Percentiles rank a stretch among this genome's conserved stretches.
These are phyloP conservation scores for Solanum appendiculatum DNA, from an alignment of 257 asterid species.

Conservation along the genomic window DNA sequence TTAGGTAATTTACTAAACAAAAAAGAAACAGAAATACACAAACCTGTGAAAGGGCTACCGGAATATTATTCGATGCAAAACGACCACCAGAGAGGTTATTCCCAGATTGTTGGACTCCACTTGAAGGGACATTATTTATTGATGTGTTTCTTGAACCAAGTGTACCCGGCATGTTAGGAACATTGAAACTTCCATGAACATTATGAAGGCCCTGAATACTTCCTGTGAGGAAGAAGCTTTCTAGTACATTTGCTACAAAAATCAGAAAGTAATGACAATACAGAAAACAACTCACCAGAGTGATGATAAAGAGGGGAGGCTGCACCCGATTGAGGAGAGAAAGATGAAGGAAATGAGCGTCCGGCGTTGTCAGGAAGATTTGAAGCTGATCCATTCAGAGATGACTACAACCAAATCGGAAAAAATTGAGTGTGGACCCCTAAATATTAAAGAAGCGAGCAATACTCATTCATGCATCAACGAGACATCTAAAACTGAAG, in stretches of 20 bases:
- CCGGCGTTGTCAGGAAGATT: conserved; percentile 84
- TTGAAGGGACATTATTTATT: conserved; percentile 69
- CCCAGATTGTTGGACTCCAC: conserved; percentile 83
- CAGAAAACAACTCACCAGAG: conserved; percentile 47
- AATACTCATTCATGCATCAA: not conserved
- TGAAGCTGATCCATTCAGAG: conserved; percentile 75
- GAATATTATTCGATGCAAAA: conserved; percentile 79
- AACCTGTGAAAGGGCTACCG: conserved; percentile 87
- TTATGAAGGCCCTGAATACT: conserved; percentile 87
- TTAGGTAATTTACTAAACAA: not conserved
- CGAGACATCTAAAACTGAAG: not conserved
- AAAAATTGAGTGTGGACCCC: not conserved
- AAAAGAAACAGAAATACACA: not conserved
- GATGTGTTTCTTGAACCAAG: conserved; percentile 86
- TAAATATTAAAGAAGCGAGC: not conserved
- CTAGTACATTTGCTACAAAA: conserved; percentile 2
- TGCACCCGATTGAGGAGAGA: conserved; percentile 87
- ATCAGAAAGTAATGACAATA: not conserved
- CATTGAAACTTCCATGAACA: conserved; percentile 77
- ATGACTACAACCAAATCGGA: conserved; percentile 49
- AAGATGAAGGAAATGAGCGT: conserved; percentile 74
- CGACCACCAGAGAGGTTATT: conserved; percentile 79
- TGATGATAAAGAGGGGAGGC: conserved; percentile 87
- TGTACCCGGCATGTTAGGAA: conserved; percentile 77
- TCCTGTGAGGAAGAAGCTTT: conserved; percentile 41